These are phyloP conservation scores for Solanum raphanifolium DNA, from an alignment of 257 asterid genomes.

Conservation along the genomic window DNA sequence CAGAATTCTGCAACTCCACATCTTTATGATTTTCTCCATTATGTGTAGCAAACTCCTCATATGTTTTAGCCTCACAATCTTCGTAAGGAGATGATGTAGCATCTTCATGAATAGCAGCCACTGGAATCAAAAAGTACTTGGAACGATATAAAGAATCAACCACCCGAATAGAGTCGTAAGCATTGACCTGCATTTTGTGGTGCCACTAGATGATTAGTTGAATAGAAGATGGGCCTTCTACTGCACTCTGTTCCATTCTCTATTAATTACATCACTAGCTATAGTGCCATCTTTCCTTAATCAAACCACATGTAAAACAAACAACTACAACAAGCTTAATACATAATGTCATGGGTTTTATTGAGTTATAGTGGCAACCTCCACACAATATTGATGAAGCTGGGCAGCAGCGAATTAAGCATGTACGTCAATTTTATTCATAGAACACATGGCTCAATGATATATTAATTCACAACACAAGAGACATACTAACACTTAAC, in stretches of 20 bases:
- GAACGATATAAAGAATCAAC: slow-evolving; percentile 72
- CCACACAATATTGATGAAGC: not conserved
- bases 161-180: slow-evolving; percentile 58
- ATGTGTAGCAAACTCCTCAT: slow-evolving; percentile 13
- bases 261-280: not conserved
- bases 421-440: not conserved
- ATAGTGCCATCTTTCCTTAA: not conserved
- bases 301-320: not conserved
- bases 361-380: not conserved
- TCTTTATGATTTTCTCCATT: slow-evolving; percentile 6
- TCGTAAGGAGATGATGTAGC: slow-evolving; percentile 12
- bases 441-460: not conserved
- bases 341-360: not conserved
- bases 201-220: not conserved
- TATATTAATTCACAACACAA: not conserved
- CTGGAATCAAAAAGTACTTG: slow-evolving; percentile 69
- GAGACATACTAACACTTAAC: not conserved
- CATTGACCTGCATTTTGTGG: slow-evolving; percentile 51
- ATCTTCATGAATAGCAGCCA: slow-evolving; percentile 16
- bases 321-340: not conserved
- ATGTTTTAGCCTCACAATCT: slow-evolving; percentile 16
- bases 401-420: not conserved
- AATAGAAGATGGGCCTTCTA: not conserved
- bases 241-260: not conserved
- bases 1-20: slow-evolving; percentile 13